A percentile compares a stretch with the other conserved stretches of the same genome.
These are phyloP conservation scores for Penicillium brevicompactum DNA, from an alignment of 2,329 filamentous ascomycete genomes.

Conservation along the genomic window DNA sequence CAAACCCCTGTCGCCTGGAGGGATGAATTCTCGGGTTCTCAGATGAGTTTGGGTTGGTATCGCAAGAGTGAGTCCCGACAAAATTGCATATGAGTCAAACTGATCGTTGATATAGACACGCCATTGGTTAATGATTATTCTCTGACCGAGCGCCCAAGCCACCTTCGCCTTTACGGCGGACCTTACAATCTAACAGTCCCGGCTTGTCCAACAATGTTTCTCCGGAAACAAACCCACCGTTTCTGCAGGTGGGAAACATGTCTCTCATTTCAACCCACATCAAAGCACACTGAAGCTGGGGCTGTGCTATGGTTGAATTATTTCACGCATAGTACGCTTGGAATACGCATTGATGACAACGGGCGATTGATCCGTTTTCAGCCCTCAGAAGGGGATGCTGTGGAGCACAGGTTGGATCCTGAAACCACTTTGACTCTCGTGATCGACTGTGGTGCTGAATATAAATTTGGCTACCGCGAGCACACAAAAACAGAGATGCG, in stretches of 20 bases:
- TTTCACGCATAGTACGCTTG: constrained; percentile 48
- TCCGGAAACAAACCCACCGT: constrained; percentile 56
- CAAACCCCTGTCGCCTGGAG: constrained; percentile 27
- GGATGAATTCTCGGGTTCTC: constrained; percentile 37
- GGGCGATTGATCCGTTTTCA: constrained; percentile 30
- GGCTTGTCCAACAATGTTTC: constrained; percentile 54
- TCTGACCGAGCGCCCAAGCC: constrained; percentile 47
- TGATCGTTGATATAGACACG: constrained; percentile 42
- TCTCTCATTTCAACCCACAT: constrained; percentile 51
- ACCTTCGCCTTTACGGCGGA: constrained; percentile 54
- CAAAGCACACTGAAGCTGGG: constrained; percentile 54
- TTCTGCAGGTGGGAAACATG: constrained; percentile 46
- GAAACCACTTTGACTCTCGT: constrained; percentile 27
- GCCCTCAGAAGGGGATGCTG: constrained; percentile 19
- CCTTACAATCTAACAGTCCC: constrained; percentile 56
- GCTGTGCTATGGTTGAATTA: constrained; percentile 59
- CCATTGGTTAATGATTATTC: constrained; percentile 52
- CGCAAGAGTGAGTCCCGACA: constrained; percentile 39
- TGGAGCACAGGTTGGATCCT: constrained; percentile 15
- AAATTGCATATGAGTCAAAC: not conserved
- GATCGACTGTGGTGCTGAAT: constrained; percentile 34
- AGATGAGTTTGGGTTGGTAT: constrained; percentile 39
- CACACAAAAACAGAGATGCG: constrained; percentile 5
- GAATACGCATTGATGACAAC: constrained; percentile 31
- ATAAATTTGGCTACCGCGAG: constrained; percentile 30